Evolutionary conservation across 495 filamentous ascomycete genomes (phyloP).

Genomic region (Parathielavia hyrcaniae): DNA sequence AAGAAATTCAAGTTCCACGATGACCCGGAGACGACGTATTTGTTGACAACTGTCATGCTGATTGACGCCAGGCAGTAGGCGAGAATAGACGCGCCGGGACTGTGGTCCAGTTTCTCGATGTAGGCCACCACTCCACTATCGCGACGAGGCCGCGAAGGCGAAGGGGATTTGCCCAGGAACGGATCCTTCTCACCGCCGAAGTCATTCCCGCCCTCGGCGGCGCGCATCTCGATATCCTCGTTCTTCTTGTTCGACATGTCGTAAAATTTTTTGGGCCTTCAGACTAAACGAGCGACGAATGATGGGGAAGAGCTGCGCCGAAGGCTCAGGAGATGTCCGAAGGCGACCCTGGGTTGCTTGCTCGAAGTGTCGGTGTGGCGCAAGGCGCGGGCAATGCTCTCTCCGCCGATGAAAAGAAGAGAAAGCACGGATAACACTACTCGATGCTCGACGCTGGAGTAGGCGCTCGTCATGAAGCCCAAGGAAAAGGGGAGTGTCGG

Average conservation of each 20-base stretch:
- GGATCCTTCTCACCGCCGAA: slow-evolving; percentile 52
- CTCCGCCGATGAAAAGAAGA: not conserved
- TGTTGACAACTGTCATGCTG: slow-evolving; percentile 98
- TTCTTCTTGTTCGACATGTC: slow-evolving; percentile 70
- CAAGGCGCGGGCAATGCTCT: slow-evolving; percentile 12
- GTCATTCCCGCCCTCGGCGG: slow-evolving; percentile 38
- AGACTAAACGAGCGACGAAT: slow-evolving; percentile 27
- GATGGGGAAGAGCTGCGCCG: not conserved
- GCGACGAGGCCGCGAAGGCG: slow-evolving; percentile 39
- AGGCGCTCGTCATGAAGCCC: slow-evolving; percentile 9
- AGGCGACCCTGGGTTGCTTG: slow-evolving; percentile 2
- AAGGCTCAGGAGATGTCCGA: slow-evolving; percentile 6
- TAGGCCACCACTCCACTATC: slow-evolving; percentile 34
- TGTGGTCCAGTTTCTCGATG: slow-evolving; percentile 55
- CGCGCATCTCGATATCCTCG: slow-evolving; percentile 70
- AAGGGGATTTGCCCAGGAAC: slow-evolving; percentile 41
- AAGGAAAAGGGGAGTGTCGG: slow-evolving; percentile 1
- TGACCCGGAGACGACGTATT: slow-evolving; percentile 87
- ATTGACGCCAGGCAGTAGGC: slow-evolving; percentile 94
- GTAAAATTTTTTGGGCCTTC: slow-evolving; percentile 4
- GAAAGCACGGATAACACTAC: not conserved
- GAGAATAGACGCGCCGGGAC: slow-evolving; percentile 71
- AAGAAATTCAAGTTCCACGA: slow-evolving; percentile 98
- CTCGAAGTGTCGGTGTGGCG: slow-evolving; percentile 7
- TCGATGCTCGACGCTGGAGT: slow-evolving; percentile 1